A percentile compares a stretch with the other conserved stretches of the same genome.
Conservation (phyloP, 2,329 filamentous ascomycete species). For the Talaromyces amestolkiae region DNA sequence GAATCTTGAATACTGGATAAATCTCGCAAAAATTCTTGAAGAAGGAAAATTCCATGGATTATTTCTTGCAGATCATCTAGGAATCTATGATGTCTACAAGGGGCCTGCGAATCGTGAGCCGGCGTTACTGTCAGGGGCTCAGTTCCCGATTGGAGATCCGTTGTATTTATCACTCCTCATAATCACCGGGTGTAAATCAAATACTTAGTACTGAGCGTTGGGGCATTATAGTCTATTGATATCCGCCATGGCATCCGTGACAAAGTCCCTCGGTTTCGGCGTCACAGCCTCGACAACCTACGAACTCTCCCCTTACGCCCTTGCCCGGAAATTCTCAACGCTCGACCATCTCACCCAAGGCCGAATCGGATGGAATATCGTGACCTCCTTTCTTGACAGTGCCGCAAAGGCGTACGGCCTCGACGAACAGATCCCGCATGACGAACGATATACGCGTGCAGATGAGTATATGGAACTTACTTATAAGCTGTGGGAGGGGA, state of each 20-base stretch:
- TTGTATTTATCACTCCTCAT: conserved; percentile 28
- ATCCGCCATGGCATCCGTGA: conserved; percentile 48
- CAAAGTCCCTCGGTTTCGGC: conserved; percentile 50
- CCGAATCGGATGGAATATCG: conserved; percentile 54
- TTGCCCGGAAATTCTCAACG: conserved; percentile 54
- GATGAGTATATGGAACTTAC: conserved; percentile 50
- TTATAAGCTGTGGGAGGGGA: conserved; percentile 54
- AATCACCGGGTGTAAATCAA: neutral
- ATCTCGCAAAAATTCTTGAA: conserved; percentile 49
- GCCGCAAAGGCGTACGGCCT: conserved; percentile 50
- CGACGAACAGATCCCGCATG: conserved; percentile 48
- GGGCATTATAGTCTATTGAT: conserved; percentile 24
- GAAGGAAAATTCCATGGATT: conserved; percentile 51
- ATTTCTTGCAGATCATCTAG: conserved; percentile 53
- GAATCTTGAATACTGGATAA: conserved; percentile 48
- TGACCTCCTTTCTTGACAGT: conserved; percentile 49
- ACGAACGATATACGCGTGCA: conserved; percentile 50
- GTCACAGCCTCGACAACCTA: conserved; percentile 57
- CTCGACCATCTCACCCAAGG: conserved; percentile 54
- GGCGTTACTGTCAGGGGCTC: conserved; percentile 40
- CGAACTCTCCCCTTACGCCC: conserved; percentile 52
- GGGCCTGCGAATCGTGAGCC: conserved; percentile 41
- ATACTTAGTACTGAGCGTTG: neutral
- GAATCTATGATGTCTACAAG: conserved; percentile 49
- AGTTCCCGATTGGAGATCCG: conserved; percentile 46